Conservation (phyloP, 192 early-diverging fungal species). For the Mortierella alpina region DNA sequence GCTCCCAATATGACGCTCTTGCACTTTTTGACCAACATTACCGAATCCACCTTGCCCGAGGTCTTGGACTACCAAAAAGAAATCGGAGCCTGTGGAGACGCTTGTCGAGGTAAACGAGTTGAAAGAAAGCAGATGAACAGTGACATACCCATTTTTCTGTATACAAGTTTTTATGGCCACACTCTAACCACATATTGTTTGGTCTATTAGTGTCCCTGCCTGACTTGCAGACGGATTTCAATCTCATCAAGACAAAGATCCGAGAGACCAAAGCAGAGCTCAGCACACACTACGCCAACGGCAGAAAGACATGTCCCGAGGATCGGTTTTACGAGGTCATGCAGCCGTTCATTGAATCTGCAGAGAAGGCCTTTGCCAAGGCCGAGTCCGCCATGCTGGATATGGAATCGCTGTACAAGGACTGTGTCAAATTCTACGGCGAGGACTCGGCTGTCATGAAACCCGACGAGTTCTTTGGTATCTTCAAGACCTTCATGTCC, state of each 20-base stretch:
- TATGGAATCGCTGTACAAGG: slow-evolving; percentile 80
- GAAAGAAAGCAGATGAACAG: background rate
- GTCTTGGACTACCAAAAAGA: slow-evolving; percentile 75
- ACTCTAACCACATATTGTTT: background rate
- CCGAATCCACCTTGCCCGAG: slow-evolving; percentile 73
- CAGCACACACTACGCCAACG: slow-evolving; percentile 58
- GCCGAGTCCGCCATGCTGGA: slow-evolving; percentile 69
- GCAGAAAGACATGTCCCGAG: slow-evolving; percentile 58
- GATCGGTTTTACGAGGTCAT: slow-evolving; percentile 77
- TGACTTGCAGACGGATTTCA: slow-evolving; percentile 64
- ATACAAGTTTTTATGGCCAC: background rate
- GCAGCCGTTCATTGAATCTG: slow-evolving; percentile 70
- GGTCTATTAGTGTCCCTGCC: slow-evolving; percentile 59
- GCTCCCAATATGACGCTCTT: slow-evolving; percentile 77
- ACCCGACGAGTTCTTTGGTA: slow-evolving; percentile 88
- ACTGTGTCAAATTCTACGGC: slow-evolving; percentile 76
- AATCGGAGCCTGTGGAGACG: slow-evolving; percentile 72
- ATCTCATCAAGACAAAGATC: slow-evolving; percentile 58
- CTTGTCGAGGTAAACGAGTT: slow-evolving; percentile 68
- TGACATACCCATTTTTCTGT: background rate
- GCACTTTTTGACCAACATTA: slow-evolving; percentile 78
- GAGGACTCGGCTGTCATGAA: slow-evolving; percentile 77
- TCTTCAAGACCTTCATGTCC: slow-evolving; percentile 84
- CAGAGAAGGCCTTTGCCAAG: slow-evolving; percentile 71
- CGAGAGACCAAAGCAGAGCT: slow-evolving; percentile 60